Evolutionary conservation across 2,329 filamentous ascomycete genomes (phyloP).

Genomic region (Truncatella angustata): DNA sequence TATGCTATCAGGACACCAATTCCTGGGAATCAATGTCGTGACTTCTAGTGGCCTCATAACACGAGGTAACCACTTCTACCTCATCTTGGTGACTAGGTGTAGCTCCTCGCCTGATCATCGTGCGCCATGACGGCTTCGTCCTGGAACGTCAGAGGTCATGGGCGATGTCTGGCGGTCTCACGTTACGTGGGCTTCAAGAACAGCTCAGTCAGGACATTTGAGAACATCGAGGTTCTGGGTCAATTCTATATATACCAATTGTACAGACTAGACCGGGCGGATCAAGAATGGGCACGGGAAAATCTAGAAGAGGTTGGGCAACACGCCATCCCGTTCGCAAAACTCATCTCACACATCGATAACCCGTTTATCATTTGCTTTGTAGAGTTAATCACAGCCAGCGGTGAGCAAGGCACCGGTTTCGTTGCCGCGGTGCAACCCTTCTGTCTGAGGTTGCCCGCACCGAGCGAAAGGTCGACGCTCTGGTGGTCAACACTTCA

Average conservation of each 20-base stretch:
- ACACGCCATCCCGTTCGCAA: conserved; percentile 10
- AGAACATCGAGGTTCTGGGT: conserved; percentile 10
- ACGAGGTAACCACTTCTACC: conserved; percentile 12
- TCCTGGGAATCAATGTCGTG: conserved; percentile 8
- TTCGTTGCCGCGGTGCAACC: conserved; percentile 8
- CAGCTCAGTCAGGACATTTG: conserved; percentile 7
- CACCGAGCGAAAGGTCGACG: neutral
- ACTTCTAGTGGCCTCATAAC: conserved; percentile 13
- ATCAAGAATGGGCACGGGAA: conserved; percentile 7
- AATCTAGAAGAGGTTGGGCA: conserved; percentile 10
- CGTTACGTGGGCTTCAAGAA: conserved; percentile 8
- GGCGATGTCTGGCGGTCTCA: conserved; percentile 6
- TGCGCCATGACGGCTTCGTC: conserved; percentile 7
- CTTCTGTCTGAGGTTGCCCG: conserved; percentile 9
- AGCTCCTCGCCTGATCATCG: conserved; percentile 11
- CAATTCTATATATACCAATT: conserved; percentile 13
- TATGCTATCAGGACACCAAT: conserved; percentile 9
- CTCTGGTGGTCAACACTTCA: conserved; percentile 12
- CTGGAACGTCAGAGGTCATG: conserved; percentile 8
- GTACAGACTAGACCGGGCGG: conserved; percentile 12
- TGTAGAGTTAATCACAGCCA: conserved; percentile 13
- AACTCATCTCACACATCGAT: conserved; percentile 9
- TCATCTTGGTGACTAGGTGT: conserved; percentile 12
- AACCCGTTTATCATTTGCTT: conserved; percentile 13
- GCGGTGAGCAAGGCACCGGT: conserved; percentile 14